Conservation (phyloP, 2,329 filamentous ascomycete species). For the Fusarium mexicanum region DNA sequence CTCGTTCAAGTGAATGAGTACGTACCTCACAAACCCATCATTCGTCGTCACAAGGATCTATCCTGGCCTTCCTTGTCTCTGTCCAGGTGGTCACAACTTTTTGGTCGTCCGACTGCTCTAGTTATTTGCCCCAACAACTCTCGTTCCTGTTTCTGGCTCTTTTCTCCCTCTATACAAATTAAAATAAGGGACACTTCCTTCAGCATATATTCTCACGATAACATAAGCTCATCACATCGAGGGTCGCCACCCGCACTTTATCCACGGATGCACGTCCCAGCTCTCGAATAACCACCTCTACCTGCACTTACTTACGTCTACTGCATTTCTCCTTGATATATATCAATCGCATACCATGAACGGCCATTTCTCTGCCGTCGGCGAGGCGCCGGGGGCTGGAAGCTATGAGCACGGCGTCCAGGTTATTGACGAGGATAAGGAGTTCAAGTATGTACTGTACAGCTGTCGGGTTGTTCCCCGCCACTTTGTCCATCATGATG, state of each 20-base stretch:
- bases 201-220: constrained; percentile 13
- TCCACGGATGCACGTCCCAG: constrained; percentile 34
- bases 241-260: constrained; percentile 25
- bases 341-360: constrained; percentile 66
- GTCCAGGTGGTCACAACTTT: constrained; percentile 43
- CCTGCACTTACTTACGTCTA: background rate
- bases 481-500: constrained; percentile 10
- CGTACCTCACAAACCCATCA: constrained; percentile 30
- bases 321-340: constrained; percentile 10
- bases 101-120: constrained; percentile 34
- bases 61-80: constrained; percentile 22
- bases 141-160: constrained; percentile 4
- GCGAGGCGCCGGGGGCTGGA: constrained; percentile 69
- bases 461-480: constrained; percentile 1
- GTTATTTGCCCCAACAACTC: constrained; percentile 35
- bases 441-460: constrained; percentile 84
- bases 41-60: constrained; percentile 34
- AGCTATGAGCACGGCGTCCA: constrained; percentile 94
- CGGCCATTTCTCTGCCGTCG: constrained; percentile 81
- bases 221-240: constrained; percentile 11
- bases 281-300: constrained; percentile 18
- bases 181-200: background rate
- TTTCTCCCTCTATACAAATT: background rate
- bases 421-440: constrained; percentile 90
- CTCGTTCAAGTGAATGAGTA: background rate